These are phyloP conservation scores for Vitis rupestris DNA, from an alignment of 164 flowering plant genomes.

Conservation along the genomic window DNA sequence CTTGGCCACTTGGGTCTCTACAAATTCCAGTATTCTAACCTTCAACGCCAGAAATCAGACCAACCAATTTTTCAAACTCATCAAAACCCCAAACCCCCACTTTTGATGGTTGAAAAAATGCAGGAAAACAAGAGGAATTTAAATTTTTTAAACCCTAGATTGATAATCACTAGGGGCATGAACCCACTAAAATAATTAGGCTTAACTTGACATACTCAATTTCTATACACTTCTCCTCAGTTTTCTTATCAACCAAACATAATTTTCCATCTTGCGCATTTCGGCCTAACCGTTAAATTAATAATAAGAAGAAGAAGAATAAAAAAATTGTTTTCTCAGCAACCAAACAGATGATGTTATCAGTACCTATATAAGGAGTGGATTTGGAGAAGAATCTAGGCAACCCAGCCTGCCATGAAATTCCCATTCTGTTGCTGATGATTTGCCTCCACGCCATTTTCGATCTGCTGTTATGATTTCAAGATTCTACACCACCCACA, in stretches of 20 bases:
- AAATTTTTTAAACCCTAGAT: background rate
- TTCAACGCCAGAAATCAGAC: too few relatives aligned
- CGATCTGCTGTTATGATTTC: too few relatives aligned
- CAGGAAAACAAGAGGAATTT: background rate
- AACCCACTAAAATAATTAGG: background rate
- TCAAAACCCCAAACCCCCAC: too few relatives aligned
- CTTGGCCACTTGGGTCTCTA: too few relatives aligned
- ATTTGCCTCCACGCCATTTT: too few relatives aligned
- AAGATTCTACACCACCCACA: too few relatives aligned
- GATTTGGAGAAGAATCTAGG: conserved; percentile 33
- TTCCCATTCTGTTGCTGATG: too few relatives aligned
- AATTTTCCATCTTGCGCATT: background rate
- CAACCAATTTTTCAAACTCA: too few relatives aligned
- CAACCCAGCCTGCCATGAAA: background rate
- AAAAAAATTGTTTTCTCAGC: background rate
- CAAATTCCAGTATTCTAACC: too few relatives aligned
- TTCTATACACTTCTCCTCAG: background rate
- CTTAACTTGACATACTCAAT: background rate
- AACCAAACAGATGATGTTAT: too few relatives aligned
- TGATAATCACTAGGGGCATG: background rate
- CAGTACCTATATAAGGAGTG: conserved; percentile 18
- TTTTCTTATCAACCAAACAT: background rate
- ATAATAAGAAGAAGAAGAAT: background rate
- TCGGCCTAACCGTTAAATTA: too few relatives aligned
- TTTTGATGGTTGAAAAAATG: too few relatives aligned